Evolutionary conservation across 352 stramenopile species (phyloP).

Genomic region (Pythium oligandrum): DNA sequence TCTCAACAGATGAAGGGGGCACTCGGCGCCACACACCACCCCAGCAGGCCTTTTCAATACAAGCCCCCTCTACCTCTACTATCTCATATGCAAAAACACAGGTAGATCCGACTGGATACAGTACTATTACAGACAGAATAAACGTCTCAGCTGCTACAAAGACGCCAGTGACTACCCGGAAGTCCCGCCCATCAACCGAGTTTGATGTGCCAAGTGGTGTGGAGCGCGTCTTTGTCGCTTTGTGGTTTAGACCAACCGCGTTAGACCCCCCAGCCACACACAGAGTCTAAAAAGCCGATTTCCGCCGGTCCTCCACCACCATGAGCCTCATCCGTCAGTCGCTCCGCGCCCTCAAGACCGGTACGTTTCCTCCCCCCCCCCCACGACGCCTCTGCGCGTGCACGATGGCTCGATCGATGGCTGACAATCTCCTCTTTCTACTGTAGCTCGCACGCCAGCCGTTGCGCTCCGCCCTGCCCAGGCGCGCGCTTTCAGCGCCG

Average conservation of each 20-base stretch:
- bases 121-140: no score
- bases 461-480: conserved; percentile 40
- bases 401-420: neutral
- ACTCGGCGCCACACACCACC: no score
- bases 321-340: conserved; percentile 85
- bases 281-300: conserved; percentile 9
- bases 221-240: conserved; percentile 22
- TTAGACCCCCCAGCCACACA: conserved; percentile 14
- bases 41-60: no score
- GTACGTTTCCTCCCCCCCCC: conserved; percentile 29
- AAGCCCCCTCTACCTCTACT: no score
- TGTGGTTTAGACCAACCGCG: conserved; percentile 11
- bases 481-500: conserved; percentile 53
- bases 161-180: no score
- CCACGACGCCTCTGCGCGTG: conserved; percentile 1
- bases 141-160: no score
- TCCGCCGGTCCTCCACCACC: conserved; percentile 26
- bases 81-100: no score
- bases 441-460: conserved; percentile 43
- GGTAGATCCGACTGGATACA: no score
- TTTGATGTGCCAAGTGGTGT: neutral
- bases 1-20: conserved; percentile 4
- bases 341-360: conserved; percentile 71
- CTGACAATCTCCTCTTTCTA: neutral
- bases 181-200: no score